phyloP scores from a whole-genome alignment of 768 basidiomycete species.

The Kwoniella bestiolae region DNA sequence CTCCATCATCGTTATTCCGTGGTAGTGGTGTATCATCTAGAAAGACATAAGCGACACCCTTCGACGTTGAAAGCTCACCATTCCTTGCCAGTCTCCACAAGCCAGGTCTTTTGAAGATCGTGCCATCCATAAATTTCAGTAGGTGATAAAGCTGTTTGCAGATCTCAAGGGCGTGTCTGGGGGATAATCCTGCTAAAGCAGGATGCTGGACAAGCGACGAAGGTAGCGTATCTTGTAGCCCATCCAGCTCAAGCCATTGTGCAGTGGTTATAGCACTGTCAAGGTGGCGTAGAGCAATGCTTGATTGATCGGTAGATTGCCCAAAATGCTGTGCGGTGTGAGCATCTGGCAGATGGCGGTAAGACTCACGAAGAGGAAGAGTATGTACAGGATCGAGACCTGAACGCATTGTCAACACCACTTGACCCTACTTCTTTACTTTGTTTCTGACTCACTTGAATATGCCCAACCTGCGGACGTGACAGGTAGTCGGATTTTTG shows the following conservation, averaged over 20 bases:
- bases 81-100: conserved; percentile 17
- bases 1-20: conserved; percentile 3
- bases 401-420: not conserved
- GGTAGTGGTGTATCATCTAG: not conserved
- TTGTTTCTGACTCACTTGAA: conserved; percentile 19
- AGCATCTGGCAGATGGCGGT: not conserved
- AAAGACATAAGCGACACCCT: not conserved
- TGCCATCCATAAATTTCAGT: conserved; percentile 25
- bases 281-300: conserved; percentile 22
- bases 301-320: conserved; percentile 15
- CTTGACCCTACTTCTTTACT: not conserved
- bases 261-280: conserved; percentile 23
- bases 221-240: not conserved
- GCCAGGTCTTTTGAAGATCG: conserved; percentile 17
- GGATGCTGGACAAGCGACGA: not conserved
- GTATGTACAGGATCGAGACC: conserved; percentile 22
- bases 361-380: conserved; percentile 29
- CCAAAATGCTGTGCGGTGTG: conserved; percentile 28
- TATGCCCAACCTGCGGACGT: conserved; percentile 27
- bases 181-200: not conserved
- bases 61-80: not conserved
- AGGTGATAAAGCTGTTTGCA: conserved; percentile 26
- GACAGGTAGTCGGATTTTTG: conserved; percentile 13
- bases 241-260: conserved; percentile 23
- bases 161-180: not conserved